Percentiles rank a stretch among this genome's conserved stretches.
Evolutionary conservation across 164 flowering plant genomes (phyloP).

Genomic region (Vitis riparia): DNA sequence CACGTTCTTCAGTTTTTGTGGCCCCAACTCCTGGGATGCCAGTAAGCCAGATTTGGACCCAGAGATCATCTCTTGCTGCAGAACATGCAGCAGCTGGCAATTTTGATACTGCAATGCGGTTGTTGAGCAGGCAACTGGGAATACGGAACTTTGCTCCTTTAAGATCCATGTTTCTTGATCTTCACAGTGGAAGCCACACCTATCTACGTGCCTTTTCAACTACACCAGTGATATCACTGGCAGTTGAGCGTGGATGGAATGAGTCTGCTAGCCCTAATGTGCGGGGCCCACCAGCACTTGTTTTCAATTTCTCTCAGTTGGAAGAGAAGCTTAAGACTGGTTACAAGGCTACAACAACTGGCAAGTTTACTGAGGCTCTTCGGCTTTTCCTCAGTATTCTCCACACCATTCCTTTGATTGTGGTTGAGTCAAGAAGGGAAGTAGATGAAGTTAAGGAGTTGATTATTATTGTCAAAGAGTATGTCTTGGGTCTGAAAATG

Average conservation of each 20-base stretch:
- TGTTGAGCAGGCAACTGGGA: slow-evolving; percentile 66
- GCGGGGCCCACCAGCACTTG: slow-evolving; percentile 74
- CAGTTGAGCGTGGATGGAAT: slow-evolving; percentile 66
- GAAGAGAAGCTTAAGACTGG: slow-evolving; percentile 81
- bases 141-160: slow-evolving; percentile 72
- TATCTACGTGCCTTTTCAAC: slow-evolving; percentile 62
- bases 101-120: slow-evolving; percentile 71
- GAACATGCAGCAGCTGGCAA: slow-evolving; percentile 97
- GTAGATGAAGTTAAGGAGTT: slow-evolving; percentile 84
- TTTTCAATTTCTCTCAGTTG: slow-evolving; percentile 66
- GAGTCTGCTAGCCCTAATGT: slow-evolving; percentile 73
- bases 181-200: slow-evolving; percentile 70
- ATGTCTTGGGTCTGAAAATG: slow-evolving; percentile 53
- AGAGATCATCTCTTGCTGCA: slow-evolving; percentile 82
- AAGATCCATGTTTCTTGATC: slow-evolving; percentile 67
- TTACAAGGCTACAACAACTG: slow-evolving; percentile 63
- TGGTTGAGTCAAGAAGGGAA: slow-evolving; percentile 65
- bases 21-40: slow-evolving; percentile 84
- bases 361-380: slow-evolving; percentile 65
- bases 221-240: slow-evolving; percentile 57
- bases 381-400: slow-evolving; percentile 47
- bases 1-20: slow-evolving; percentile 62
- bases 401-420: slow-evolving; percentile 64
- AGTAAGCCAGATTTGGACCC: slow-evolving; percentile 82
- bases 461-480: slow-evolving; percentile 57